Base-by-base conservation (phyloP, 2,329 filamentous ascomycete species). In the Huntiella omanensis region DNA sequence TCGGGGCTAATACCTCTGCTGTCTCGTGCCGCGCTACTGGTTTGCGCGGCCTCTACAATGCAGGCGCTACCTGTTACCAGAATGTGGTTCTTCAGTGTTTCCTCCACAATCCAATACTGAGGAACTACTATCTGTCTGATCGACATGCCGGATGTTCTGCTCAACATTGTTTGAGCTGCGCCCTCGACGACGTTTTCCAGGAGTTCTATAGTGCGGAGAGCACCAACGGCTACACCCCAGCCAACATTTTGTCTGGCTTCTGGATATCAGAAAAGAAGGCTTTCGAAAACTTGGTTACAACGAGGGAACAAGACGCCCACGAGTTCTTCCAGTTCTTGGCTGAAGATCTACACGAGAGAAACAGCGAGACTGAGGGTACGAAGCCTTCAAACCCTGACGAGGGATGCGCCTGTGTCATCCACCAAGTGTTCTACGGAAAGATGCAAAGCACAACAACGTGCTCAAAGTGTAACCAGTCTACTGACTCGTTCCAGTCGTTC, bases 41-140 rank as follows among this genome's bases (percentile, higher is more conserved):
- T 7, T 74, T 95, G 35, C 77, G 91, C 33, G 88, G 88, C 32
- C 80, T 98, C 50, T 95, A 93, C 62, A 98, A 96, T 57, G 88
- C 94, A 59, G 91, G 88, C n/a, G 86, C 92, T 49, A 96, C 91
- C 8, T 98, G 88, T 65, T 98, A 95, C 62, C 88, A 96, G 71
- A 93, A 91, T 55, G 88, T 95, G 28, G 86, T 96, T 41, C 69
- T 98, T 12, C 91, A 96, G 60, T 86, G 82, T 48, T 77, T 98
- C 54, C 73, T 96, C 46, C 88, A 95, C 64, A 95, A 96, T 57
- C 88, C 88, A 1, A 71, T 95, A 39, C 72, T 98, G 28, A 78
- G 84, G 50, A 87, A 88, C 54, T 96, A 84, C 61, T 96, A 94
- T 60, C 77, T 98, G 4, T 80, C 82, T 36, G 87, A 94, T 58